Evolutionary conservation across 805 yeast genomes (phyloP).

Genomic region (Wickerhamiella australiensis): DNA sequence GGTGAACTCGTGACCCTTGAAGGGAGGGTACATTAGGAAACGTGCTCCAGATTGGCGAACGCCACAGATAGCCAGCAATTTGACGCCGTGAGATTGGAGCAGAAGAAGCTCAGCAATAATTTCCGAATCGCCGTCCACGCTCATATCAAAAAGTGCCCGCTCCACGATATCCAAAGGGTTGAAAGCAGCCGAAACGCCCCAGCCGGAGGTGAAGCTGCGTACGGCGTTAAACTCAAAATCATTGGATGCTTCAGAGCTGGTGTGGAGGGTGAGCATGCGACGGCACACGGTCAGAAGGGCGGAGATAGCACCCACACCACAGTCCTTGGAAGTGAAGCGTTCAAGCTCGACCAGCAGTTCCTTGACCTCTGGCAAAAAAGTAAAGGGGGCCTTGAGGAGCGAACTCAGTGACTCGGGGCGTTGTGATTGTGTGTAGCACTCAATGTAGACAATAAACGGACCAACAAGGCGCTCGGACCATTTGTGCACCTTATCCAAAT

Average conservation of each 20-base stretch:
- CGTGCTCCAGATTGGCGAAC: conserved; percentile 11
- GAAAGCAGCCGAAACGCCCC: conserved; percentile 14
- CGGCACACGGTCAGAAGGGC: conserved; percentile 9
- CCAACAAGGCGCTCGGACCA: conserved; percentile 13
- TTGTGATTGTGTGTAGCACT: conserved; percentile 4
- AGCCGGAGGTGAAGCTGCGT: conserved; percentile 12
- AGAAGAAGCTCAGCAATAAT: conserved; percentile 11
- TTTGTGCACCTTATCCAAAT: conserved; percentile 4
- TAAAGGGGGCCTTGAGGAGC: conserved; percentile 14
- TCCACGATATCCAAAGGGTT: conserved; percentile 14
- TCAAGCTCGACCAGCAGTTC: conserved; percentile 13
- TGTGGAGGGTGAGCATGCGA: conserved; percentile 12
- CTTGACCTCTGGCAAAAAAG: conserved; percentile 11
- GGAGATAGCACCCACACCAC: conserved; percentile 12
- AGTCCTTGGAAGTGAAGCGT: conserved; percentile 6
- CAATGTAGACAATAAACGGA: conserved; percentile 12
- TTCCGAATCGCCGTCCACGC: conserved; percentile 6
- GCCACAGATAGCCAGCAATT: conserved; percentile 12
- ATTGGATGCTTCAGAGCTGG: conserved; percentile 8
- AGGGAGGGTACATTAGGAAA: conserved; percentile 14
- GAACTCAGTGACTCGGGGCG: conserved; percentile 4
- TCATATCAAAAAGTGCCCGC: conserved; percentile 13
- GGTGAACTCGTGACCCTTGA: conserved; percentile 11
- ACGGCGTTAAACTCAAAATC: conserved; percentile 14
- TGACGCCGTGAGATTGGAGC: conserved; percentile 8